phyloP scores from a whole-genome alignment of 2,329 filamentous ascomycete species.

The Ophiocordyceps camponoti-floridani region DNA sequence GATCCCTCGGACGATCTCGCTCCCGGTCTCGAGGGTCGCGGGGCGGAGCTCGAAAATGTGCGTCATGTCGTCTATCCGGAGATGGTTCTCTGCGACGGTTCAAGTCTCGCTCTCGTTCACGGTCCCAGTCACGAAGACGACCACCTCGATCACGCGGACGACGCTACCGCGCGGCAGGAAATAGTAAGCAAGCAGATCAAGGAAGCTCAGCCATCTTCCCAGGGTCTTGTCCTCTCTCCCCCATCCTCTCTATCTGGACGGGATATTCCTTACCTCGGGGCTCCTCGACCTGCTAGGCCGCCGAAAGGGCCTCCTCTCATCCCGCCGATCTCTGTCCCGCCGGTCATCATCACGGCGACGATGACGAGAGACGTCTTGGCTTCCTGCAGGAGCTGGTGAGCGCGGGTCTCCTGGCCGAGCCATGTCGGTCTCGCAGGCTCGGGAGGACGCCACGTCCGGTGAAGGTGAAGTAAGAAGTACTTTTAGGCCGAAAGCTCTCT shows the following conservation, averaged over 20 bases:
- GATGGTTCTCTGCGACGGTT: slow-evolving; percentile 55
- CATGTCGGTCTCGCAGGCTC: slow-evolving; percentile 29
- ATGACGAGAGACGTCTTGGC: slow-evolving; percentile 57
- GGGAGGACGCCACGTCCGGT: slow-evolving; percentile 20
- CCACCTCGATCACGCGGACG: slow-evolving; percentile 38
- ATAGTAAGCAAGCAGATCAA: slow-evolving; percentile 5
- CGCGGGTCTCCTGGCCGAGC: slow-evolving; percentile 50
- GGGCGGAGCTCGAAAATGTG: slow-evolving; percentile 40
- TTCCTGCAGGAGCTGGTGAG: slow-evolving; percentile 91
- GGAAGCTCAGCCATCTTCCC: neutral
- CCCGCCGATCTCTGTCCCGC: slow-evolving; percentile 32
- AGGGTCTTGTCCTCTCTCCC: too few species aligned
- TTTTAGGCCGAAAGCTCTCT: too few species aligned
- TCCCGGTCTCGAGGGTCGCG: slow-evolving; percentile 27
- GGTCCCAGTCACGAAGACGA: slow-evolving; percentile 17
- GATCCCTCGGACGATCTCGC: slow-evolving; percentile 29
- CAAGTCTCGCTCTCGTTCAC: slow-evolving; percentile 31
- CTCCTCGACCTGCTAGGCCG: slow-evolving; percentile 45
- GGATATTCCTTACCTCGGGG: slow-evolving; percentile 41
- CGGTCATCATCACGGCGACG: slow-evolving; percentile 43
- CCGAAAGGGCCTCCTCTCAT: slow-evolving; percentile 30
- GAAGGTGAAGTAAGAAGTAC: too few species aligned
- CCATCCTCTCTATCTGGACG: too few species aligned
- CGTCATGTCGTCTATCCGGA: slow-evolving; percentile 47
- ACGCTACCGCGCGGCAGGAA: slow-evolving; percentile 22